Conservation (phyloP, 352 stramenopile genomes). For the Pythium angustatum region DNA sequence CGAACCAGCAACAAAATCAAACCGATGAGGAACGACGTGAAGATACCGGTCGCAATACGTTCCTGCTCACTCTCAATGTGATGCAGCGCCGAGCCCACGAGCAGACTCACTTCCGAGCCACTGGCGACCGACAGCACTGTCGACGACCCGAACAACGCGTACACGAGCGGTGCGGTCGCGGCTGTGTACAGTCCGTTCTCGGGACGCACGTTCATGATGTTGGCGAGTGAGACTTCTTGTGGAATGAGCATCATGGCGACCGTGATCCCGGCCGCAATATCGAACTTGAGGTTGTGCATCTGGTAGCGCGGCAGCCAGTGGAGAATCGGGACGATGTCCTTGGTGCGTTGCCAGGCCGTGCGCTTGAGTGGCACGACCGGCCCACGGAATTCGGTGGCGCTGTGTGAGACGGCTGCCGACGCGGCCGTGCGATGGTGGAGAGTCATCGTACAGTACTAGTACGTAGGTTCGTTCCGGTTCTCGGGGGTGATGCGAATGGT, state of each 20-base stretch:
- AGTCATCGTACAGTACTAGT: too few species aligned
- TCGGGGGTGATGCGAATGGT: too few species aligned
- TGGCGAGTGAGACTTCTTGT: constrained; percentile 88
- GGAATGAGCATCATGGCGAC: constrained; percentile 89
- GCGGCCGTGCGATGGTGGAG: constrained; percentile 1
- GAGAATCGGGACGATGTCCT: constrained; percentile 39
- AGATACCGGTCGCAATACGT: constrained; percentile 47
- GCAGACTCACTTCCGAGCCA: constrained; percentile 63
- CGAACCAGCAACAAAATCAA: constrained; percentile 77
- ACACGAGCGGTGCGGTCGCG: constrained; percentile 80
- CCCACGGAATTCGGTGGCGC: neutral
- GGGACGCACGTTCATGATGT: constrained; percentile 81
- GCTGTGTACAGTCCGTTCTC: constrained; percentile 91
- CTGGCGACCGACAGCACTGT: constrained; percentile 82
- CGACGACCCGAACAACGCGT: constrained; percentile 81
- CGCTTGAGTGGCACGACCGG: constrained; percentile 5
- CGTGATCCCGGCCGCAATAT: constrained; percentile 52
- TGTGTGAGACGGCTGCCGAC: neutral
- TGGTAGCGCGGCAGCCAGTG: constrained; percentile 61
- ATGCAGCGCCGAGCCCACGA: constrained; percentile 57
- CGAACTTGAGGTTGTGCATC: constrained; percentile 50
- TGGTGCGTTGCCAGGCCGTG: neutral
- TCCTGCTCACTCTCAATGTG: constrained; percentile 55
- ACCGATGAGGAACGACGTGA: constrained; percentile 72
- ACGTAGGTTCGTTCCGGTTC: neutral